A percentile compares a stretch with the other conserved stretches of the same genome.
Conservation (phyloP, 2,329 filamentous ascomycete genomes). For the Cladobotryum protrusum region DNA sequence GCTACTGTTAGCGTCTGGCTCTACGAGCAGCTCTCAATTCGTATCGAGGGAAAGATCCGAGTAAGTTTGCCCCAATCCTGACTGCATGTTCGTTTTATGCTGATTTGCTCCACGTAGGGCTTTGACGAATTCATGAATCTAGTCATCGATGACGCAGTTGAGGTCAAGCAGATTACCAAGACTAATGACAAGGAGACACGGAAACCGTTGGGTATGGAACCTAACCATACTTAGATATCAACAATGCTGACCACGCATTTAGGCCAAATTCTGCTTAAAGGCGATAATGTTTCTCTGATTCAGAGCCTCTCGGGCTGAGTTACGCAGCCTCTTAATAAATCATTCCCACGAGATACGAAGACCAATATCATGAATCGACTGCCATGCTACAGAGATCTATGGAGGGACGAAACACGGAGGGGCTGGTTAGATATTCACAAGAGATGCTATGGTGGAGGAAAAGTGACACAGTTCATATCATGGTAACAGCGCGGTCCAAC, state of each 20-base stretch:
- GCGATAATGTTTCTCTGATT: constrained; percentile 81
- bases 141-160: constrained; percentile 89
- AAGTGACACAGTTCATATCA: background rate
- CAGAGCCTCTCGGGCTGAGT: constrained; percentile 42
- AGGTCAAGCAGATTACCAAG: constrained; percentile 82
- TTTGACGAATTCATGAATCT: constrained; percentile 99
- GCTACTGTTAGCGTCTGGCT: constrained; percentile 91
- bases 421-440: too few relatives aligned
- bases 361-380: too few relatives aligned
- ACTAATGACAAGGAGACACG: constrained; percentile 68
- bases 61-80: constrained; percentile 44
- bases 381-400: background rate
- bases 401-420: too few relatives aligned
- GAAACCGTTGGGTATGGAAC: constrained; percentile 65
- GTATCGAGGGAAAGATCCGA: constrained; percentile 94
- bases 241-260: background rate
- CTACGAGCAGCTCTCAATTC: constrained; percentile 88
- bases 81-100: too few relatives aligned
- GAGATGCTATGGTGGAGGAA: background rate
- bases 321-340: background rate
- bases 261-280: constrained; percentile 84
- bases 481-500: too few relatives aligned
- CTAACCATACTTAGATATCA: background rate
- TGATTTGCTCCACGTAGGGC: constrained; percentile 49
- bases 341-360: background rate